These are phyloP conservation scores for Xylariaceae sp. DNA, from an alignment of 2,329 filamentous ascomycete genomes.

Conservation along the genomic window DNA sequence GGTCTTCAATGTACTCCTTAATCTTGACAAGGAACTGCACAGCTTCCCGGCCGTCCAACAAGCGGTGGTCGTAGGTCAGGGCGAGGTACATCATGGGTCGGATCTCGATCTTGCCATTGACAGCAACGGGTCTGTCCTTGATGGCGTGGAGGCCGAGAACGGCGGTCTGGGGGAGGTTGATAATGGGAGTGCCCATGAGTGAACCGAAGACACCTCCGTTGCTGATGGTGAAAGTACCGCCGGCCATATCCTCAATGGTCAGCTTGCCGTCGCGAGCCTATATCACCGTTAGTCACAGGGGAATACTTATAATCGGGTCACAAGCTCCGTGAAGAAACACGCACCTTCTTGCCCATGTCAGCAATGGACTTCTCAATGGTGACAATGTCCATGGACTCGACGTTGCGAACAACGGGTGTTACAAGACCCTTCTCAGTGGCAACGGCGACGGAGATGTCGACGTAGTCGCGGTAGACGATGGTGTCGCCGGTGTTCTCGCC, in stretches of 20 bases:
- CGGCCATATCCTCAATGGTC: constrained; percentile 98
- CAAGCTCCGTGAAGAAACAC: constrained; percentile 17
- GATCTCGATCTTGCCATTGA: constrained; percentile 92
- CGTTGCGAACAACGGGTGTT: constrained; percentile 92
- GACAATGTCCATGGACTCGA: constrained; percentile 81
- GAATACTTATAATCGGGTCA: not conserved
- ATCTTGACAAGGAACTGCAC: constrained; percentile 95
- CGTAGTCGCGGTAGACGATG: constrained; percentile 96
- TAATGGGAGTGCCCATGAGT: constrained; percentile 95
- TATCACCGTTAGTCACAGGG: constrained; percentile 8
- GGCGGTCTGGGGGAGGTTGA: constrained; percentile 91
- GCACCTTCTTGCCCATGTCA: constrained; percentile 89
- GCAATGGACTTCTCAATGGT: constrained; percentile 87
- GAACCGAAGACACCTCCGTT: constrained; percentile 97
- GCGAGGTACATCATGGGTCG: constrained; percentile 99
- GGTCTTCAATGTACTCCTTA: constrained; percentile 97
- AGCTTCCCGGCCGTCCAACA: constrained; percentile 90
- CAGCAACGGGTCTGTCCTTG: constrained; percentile 83
- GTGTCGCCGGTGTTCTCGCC: constrained; percentile 92
- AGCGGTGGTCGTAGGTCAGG: constrained; percentile 93
- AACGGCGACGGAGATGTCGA: constrained; percentile 95
- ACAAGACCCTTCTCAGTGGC: constrained; percentile 97
- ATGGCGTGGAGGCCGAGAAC: constrained; percentile 93
- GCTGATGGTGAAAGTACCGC: constrained; percentile 96
- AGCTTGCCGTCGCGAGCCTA: constrained; percentile 92